Conservation (phyloP, 2,329 filamentous ascomycete species). For the Penicillium rolfsii region DNA sequence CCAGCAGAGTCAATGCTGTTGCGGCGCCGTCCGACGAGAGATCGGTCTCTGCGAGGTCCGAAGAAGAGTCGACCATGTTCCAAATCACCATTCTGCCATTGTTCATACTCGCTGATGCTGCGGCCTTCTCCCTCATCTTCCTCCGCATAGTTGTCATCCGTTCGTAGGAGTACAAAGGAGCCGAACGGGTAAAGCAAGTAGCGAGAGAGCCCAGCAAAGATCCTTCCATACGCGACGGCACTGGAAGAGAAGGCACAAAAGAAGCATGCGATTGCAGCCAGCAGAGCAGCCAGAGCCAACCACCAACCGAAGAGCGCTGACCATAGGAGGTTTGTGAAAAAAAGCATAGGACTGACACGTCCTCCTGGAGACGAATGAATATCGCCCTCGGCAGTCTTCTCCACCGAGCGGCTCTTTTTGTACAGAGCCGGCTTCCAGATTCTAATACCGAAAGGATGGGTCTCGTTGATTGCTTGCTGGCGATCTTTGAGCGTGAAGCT, state of each 20-base stretch:
- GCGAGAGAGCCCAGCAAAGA: constrained; percentile 79
- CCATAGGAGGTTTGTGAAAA: constrained; percentile 89
- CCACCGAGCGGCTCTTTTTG: constrained; percentile 95
- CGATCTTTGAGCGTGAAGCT: constrained; percentile 97
- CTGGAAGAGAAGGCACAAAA: constrained; percentile 77
- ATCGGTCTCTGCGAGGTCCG: constrained; percentile 74
- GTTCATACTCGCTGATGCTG: constrained; percentile 97
- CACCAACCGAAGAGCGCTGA: constrained; percentile 94
- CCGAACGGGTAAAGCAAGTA: constrained; percentile 97
- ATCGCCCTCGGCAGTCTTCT: constrained; percentile 93
- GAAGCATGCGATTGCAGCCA: constrained; percentile 78
- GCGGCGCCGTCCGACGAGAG: constrained; percentile 81
- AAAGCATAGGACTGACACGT: constrained; percentile 79
- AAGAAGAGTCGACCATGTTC: constrained; percentile 97
- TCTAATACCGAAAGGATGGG: constrained; percentile 96
- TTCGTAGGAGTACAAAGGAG: constrained; percentile 89
- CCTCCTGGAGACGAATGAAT: constrained; percentile 94
- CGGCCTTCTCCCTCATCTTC: constrained; percentile 95
- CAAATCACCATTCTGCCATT: constrained; percentile 97
- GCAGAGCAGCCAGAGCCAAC: constrained; percentile 75
- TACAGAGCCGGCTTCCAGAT: constrained; percentile 99
- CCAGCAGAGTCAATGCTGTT: constrained; percentile 86
- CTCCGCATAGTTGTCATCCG: constrained; percentile 90
- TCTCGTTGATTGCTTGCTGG: constrained; percentile 97
- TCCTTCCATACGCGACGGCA: constrained; percentile 79